A percentile compares a stretch with the other conserved stretches of the same genome.
phyloP scores from a whole-genome alignment of 208 protist species.

The Trypanosoma cruzi region DNA sequence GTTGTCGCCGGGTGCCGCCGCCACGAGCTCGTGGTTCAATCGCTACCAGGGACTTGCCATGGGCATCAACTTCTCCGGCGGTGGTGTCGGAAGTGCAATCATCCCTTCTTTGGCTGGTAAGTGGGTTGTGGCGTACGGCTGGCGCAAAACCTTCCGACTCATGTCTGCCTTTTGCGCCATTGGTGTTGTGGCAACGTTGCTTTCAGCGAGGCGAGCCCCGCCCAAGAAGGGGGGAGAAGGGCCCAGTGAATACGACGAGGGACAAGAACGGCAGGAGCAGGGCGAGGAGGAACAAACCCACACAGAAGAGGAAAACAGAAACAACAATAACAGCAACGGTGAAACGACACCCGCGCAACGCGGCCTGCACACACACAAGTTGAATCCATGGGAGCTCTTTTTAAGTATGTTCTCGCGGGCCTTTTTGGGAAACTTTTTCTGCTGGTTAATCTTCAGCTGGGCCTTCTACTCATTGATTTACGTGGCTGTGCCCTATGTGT shows the following conservation, averaged over 20 bases:
- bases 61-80: conserved; percentile 81
- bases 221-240: not conserved
- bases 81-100: conserved; percentile 72
- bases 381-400: conserved; percentile 47
- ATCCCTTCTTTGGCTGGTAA: conserved; percentile 66
- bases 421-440: conserved; percentile 80
- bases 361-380: conserved; percentile 24
- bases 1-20: conserved; percentile 73
- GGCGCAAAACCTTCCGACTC: conserved; percentile 81
- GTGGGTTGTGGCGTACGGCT: conserved; percentile 72
- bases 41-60: conserved; percentile 56
- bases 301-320: not conserved
- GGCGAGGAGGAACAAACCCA: too few relatives aligned
- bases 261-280: too few relatives aligned
- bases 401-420: conserved; percentile 44
- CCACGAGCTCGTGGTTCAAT: conserved; percentile 76
- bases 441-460: conserved; percentile 78
- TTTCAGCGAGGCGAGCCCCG: conserved; percentile 30
- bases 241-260: not conserved
- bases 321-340: not conserved
- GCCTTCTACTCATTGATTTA: conserved; percentile 86
- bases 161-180: conserved; percentile 80
- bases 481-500: conserved; percentile 69
- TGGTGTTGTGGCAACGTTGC: conserved; percentile 61
- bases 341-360: not conserved